Evolutionary conservation across 2,329 filamentous ascomycete species (phyloP), one percentile per base, ranked within the genome.

Genomic region (Malbranchea cinnamomea): DNA sequence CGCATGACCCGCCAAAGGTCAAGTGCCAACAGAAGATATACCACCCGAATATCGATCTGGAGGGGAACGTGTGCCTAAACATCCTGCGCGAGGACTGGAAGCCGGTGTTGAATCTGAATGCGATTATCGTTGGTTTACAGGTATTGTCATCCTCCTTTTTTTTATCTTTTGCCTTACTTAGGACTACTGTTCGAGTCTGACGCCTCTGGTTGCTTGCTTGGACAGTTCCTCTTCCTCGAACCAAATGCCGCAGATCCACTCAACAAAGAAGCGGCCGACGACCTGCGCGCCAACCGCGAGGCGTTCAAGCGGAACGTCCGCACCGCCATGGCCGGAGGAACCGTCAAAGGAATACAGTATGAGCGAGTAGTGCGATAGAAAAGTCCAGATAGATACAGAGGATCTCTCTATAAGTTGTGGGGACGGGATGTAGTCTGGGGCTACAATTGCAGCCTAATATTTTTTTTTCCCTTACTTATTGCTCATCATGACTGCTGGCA

Each of bases 31-130:
- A 98, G 60, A 95, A 93, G 67, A 95, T 98, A 47, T 98, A 98
- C 62, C 89, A 98, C 54, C 89, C 89, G 4, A 98, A 98, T 57
- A 98, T 98, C 52, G 89, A 98, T 50, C 68, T 93, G 23, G 83
- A 95, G 53, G 89, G 89, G 44, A 98, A 98, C 52, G 85, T 98
- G 39, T 98, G 89, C 63, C 61, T 98, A 49, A 98, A 98, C 55
- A 98, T 98, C 47, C 59, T 98, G 48, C 68, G 89, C 38, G 89
- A 98, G 61, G 89, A 98, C 62, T 98, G 89, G 89, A 98, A 95
- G 65, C 89, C 89, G 0, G 89, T 98, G 25, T 62, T 98, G 51
- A 95, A 95, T 54, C 57, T 98, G 52, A 94, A 95, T 51, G 85
- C 89, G 10, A 84, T 95, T 23, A 89, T 98, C 43, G 84, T 95